Base-by-base conservation (phyloP, 306 rosid species). In the Oemleria cerasiformis region DNA sequence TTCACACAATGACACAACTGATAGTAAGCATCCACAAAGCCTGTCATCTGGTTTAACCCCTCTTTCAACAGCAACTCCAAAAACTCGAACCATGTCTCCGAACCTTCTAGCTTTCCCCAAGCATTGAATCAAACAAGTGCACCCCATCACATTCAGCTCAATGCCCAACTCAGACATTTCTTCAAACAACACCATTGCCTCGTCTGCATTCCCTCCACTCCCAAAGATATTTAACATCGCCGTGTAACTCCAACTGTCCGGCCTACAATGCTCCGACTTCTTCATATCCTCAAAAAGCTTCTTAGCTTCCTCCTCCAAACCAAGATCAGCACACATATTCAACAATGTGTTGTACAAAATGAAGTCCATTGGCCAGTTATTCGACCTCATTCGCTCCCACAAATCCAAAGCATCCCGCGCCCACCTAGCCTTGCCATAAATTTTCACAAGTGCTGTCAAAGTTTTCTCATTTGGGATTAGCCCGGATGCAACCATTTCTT, bases 351-450 rank as follows among this genome's bases (percentile, higher is more conserved):
- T 95, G 13, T 89, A 89, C 81, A 95, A 67, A 67, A 89, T 81
- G 57, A 95, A 89, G 75, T 95, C 99, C 94, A 86, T 86, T 0
- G 97, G 99, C 92, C 97, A 95, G 5, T 75, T 72, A 0, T 85
- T 88, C 6, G 82, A 76, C 79, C 78, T 87, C 92, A 95, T 95
- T 15, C 83, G 67, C 63, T 83, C 83, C 99, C 99, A 95, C 79
- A 95, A 62, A 43, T 88, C 92, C 75, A 91, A 48, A 6, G 96
- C 97, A 68, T 91, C 97, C 12, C 86, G 63, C 63, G 96, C 81
- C 99, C 97, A 91, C 84, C 97, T 86, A 0, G 99, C 94, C 88
- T 89, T 95, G 16, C 99, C 99, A 72, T 91, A 95, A 57, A 89
- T 88, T 86, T 95, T 95, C 40, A 91, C 86, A 15, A 95, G 78